Evolutionary conservation across 2,329 filamentous ascomycete genomes (phyloP).

Genomic region (Didymella exigua): DNA sequence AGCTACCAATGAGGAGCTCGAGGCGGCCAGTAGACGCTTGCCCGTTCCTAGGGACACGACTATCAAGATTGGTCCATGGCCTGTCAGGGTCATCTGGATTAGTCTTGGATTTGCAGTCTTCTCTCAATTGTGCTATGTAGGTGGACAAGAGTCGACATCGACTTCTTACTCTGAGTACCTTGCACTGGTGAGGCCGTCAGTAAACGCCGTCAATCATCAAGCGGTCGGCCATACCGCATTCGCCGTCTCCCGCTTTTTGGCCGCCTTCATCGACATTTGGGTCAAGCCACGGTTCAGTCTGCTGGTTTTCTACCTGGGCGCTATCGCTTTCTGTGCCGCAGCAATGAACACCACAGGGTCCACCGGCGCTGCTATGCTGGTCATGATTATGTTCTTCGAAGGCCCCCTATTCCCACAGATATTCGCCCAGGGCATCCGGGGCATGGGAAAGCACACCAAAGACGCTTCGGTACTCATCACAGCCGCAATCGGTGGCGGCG

Average conservation of each 20-base stretch:
- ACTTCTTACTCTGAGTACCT: slow-evolving; percentile 56
- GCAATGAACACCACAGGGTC: slow-evolving; percentile 54
- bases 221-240: slow-evolving; percentile 64
- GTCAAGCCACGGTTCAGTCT: slow-evolving; percentile 65
- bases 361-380: slow-evolving; percentile 54
- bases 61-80: slow-evolving; percentile 46
- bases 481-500: slow-evolving; percentile 61
- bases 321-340: slow-evolving; percentile 59
- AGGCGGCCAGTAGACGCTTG: slow-evolving; percentile 58
- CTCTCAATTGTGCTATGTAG: slow-evolving; percentile 65
- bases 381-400: slow-evolving; percentile 65
- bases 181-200: slow-evolving; percentile 44
- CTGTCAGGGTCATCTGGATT: slow-evolving; percentile 60
- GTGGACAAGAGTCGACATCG: slow-evolving; percentile 63
- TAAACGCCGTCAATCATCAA: slow-evolving; percentile 51
- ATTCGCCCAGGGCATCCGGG: slow-evolving; percentile 63
- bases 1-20: slow-evolving; percentile 65
- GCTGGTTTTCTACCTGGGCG: slow-evolving; percentile 58
- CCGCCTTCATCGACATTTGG: slow-evolving; percentile 59
- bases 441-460: slow-evolving; percentile 64
- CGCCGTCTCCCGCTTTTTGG: slow-evolving; percentile 62
- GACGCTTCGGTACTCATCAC: slow-evolving; percentile 61
- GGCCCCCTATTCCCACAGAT: slow-evolving; percentile 65
- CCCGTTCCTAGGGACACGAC: slow-evolving; percentile 48
- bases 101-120: slow-evolving; percentile 61